Evolutionary conservation across 2,329 filamentous ascomycete genomes (phyloP).

Genomic region (Trichoderma sp.): DNA sequence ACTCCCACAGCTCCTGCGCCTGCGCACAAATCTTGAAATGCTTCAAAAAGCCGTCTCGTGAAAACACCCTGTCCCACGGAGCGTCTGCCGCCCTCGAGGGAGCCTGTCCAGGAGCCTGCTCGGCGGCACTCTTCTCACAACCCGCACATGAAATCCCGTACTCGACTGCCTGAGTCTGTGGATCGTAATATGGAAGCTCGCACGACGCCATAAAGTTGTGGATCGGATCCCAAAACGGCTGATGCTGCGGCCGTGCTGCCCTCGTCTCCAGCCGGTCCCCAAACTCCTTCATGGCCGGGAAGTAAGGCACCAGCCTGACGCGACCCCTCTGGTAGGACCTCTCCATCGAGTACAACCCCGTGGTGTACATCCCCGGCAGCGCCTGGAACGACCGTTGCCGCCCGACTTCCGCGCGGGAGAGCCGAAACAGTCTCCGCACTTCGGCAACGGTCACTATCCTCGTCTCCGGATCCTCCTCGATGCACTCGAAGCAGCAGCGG

Average conservation of each 20-base stretch:
- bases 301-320: conserved; percentile 10
- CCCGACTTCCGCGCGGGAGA: conserved; percentile 1
- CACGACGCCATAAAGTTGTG: conserved; percentile 17
- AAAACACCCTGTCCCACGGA: conserved; percentile 7
- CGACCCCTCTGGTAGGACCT: not conserved
- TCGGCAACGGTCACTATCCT: conserved; percentile 11
- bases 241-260: not conserved
- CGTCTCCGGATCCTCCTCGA: conserved; percentile 16
- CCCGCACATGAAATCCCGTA: conserved; percentile 8
- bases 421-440: conserved; percentile 10
- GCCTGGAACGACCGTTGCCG: conserved; percentile 8
- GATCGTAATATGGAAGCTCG: conserved; percentile 13
- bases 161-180: not conserved
- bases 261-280: not conserved
- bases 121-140: not conserved
- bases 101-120: not conserved
- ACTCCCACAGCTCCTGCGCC: conserved; percentile 10
- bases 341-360: not conserved
- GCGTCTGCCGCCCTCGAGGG: not conserved
- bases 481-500: conserved; percentile 18
- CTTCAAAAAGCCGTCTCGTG: conserved; percentile 9
- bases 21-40: conserved; percentile 7
- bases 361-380: conserved; percentile 1
- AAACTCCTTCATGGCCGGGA: conserved; percentile 8
- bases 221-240: conserved; percentile 6